Evolutionary conservation across 345 rosid species (phyloP).

Genomic region (Ceriops zippeliana): DNA sequence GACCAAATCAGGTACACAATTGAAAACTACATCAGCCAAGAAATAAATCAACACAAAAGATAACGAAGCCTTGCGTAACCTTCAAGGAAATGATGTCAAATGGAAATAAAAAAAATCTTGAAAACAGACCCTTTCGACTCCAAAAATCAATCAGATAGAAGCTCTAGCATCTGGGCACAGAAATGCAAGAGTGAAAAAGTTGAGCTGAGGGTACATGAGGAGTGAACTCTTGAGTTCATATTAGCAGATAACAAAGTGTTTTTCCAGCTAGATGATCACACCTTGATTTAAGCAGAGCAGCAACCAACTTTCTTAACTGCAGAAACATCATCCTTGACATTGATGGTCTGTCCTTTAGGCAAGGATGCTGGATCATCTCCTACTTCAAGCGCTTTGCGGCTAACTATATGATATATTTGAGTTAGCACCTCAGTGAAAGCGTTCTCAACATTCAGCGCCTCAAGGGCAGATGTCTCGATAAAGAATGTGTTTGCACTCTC

Average conservation of each 20-base stretch:
- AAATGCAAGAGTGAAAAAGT: not conserved
- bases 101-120: not conserved
- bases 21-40: constrained; percentile 7
- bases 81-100: constrained; percentile 5
- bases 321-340: constrained; percentile 63
- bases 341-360: constrained; percentile 78
- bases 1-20: not conserved
- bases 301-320: constrained; percentile 77
- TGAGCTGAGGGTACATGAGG: not conserved
- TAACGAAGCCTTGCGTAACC: not conserved
- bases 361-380: constrained; percentile 80
- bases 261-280: not conserved
- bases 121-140: constrained; percentile 9
- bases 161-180: not conserved
- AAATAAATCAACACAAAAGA: constrained; percentile 2
- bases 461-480: constrained; percentile 91
- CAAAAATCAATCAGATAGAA: not conserved
- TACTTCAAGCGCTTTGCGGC: constrained; percentile 76
- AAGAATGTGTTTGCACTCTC: constrained; percentile 70
- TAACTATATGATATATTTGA: constrained; percentile 70
- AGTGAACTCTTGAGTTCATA: constrained; percentile 5
- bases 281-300: constrained; percentile 43
- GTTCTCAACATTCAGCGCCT: constrained; percentile 72
- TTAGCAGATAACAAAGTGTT: not conserved
- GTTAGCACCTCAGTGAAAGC: constrained; percentile 82